phyloP scores from a whole-genome alignment of 2,329 filamentous ascomycete genomes.

The Capronia americana region DNA sequence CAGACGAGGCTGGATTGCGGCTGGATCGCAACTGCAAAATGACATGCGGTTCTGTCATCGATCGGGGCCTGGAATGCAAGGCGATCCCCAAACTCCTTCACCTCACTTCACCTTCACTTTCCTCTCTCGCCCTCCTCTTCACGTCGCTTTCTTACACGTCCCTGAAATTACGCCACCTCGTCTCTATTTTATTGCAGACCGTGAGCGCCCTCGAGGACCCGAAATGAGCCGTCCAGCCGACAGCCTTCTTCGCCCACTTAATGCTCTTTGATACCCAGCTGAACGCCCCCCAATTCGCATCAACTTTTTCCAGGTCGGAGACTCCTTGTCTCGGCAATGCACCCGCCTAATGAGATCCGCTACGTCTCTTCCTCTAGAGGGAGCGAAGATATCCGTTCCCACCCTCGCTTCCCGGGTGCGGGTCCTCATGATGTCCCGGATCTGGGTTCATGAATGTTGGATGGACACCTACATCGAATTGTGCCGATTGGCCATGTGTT shows the following conservation, averaged over 20 bases:
- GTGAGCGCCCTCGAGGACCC: neutral
- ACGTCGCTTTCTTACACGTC: neutral
- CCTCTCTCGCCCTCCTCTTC: neutral
- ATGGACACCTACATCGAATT: neutral
- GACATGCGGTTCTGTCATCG: neutral
- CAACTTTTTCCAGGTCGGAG: neutral
- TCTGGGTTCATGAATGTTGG: neutral
- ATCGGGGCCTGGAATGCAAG: neutral
- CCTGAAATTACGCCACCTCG: neutral
- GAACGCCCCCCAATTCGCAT: neutral
- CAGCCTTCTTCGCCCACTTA: neutral
- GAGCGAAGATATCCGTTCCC: neutral
- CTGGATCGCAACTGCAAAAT: neutral
- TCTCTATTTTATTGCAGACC: neutral
- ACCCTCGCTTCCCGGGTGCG: neutral
- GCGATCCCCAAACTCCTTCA: neutral
- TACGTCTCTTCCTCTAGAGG: neutral
- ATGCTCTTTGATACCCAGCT: neutral
- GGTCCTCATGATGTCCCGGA: neutral
- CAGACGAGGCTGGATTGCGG: slow-evolving; percentile 9
- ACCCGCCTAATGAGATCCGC: neutral
- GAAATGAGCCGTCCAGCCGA: neutral
- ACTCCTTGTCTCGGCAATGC: neutral
- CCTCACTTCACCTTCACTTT: neutral
- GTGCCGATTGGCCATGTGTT: neutral